These are phyloP conservation scores for Lunasporangiospora selenospora DNA, from an alignment of 192 early-diverging fungal species.

Conservation along the genomic window DNA sequence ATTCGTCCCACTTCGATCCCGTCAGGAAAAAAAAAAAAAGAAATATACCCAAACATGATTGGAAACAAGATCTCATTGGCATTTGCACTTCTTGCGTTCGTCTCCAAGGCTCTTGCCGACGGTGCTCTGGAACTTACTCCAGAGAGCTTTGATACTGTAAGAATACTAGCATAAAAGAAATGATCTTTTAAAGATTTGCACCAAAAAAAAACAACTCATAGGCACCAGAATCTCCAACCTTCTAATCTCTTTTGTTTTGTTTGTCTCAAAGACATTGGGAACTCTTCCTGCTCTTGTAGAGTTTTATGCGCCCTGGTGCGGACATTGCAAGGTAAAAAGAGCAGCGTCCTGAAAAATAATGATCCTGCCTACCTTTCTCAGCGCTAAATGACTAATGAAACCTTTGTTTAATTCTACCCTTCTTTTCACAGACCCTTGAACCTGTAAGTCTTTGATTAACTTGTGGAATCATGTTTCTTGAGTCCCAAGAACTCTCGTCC, in stretches of 20 bases:
- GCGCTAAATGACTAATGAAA: no score
- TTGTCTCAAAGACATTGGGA: slow-evolving; percentile 42
- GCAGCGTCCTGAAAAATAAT: neutral
- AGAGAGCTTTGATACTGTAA: slow-evolving; percentile 66
- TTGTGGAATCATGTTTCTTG: no score
- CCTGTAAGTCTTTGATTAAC: slow-evolving; percentile 13
- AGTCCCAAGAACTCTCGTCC: no score
- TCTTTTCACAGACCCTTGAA: slow-evolving; percentile 49
- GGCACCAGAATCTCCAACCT: neutral
- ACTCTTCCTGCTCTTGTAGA: slow-evolving; percentile 80
- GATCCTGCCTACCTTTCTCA: neutral
- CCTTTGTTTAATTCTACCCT: no score
- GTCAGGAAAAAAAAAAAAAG: no score
- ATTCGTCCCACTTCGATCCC: neutral
- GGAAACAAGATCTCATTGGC: no score
- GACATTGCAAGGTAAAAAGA: slow-evolving; percentile 73
- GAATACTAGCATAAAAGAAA: no score
- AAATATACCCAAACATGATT: no score
- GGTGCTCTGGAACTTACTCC: slow-evolving; percentile 40
- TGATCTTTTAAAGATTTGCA: slow-evolving; percentile 64
- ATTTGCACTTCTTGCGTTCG: neutral
- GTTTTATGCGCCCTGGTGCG: slow-evolving; percentile 92
- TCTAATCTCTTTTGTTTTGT: neutral
- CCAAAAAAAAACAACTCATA: neutral
- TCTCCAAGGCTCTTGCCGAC: slow-evolving; percentile 21